These are phyloP conservation scores for Penicillium cosmopolitanum DNA, from an alignment of 495 filamentous ascomycete genomes.

Conservation along the genomic window DNA sequence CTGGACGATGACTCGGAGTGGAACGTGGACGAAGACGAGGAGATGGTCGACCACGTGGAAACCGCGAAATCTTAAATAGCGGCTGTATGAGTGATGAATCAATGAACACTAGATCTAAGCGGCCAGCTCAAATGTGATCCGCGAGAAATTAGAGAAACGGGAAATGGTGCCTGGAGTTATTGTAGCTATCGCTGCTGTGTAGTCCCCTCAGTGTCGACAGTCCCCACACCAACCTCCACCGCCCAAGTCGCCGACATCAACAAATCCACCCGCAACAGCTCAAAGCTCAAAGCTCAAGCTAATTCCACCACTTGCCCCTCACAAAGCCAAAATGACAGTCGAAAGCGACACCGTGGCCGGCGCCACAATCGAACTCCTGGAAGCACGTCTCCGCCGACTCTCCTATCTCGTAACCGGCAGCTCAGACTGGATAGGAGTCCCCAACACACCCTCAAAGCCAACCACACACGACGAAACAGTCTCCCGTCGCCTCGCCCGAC, in stretches of 20 bases:
- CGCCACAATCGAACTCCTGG: constrained; percentile 73
- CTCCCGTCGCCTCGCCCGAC: constrained; percentile 58
- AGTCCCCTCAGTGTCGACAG: too few relatives aligned
- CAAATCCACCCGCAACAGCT: constrained; percentile 2
- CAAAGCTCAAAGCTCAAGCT: neutral
- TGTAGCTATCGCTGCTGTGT: neutral
- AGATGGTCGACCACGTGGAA: constrained; percentile 23
- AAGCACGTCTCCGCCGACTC: constrained; percentile 72
- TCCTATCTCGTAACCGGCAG: constrained; percentile 74
- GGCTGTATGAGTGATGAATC: constrained; percentile 24
- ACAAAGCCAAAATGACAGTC: constrained; percentile 34
- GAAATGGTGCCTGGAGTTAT: constrained; percentile 3
- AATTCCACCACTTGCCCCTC: neutral
- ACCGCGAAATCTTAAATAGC: constrained; percentile 12
- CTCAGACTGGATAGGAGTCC: constrained; percentile 44
- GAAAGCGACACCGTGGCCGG: constrained; percentile 45
- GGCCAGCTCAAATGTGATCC: neutral
- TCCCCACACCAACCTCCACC: constrained; percentile 20
- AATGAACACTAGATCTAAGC: constrained; percentile 16
- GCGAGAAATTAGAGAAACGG: neutral
- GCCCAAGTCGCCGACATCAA: constrained; percentile 13
- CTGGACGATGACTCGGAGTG: constrained; percentile 16
- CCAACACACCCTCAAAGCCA: constrained; percentile 44
- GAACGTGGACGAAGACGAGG: constrained; percentile 21
- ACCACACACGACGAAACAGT: constrained; percentile 46